Evolutionary conservation across 2,329 filamentous ascomycete genomes (phyloP), one percentile per base, ranked within the genome.

Genomic region (Dothidotthia symphoricarpi): DNA sequence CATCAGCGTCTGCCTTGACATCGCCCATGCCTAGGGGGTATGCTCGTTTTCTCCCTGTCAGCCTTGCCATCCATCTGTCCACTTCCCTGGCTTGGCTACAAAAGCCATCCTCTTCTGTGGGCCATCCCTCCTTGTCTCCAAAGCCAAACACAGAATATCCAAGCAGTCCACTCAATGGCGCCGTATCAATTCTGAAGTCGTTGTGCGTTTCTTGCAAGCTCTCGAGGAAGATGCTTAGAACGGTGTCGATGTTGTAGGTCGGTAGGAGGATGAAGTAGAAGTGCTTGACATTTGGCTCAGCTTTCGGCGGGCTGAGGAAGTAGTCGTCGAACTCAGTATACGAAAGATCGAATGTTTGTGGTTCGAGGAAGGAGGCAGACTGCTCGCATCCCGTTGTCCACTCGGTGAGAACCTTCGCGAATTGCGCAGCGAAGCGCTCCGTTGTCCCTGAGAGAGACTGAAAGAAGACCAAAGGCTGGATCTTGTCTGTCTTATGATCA

Each of bases 11-110:
- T n/a, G 70, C 75, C 67, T 89, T 94, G 40, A 86, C 79, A 66
- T 97, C 89, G 2, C 86, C 88, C 75, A 91, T 83, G 4, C 93
- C 93, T 6, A 97, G 73, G 0, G 91, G 91, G 56, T 85, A 97
- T 1, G 88, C 90, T 60, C 90, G 77, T 69, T 91, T 95, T 45
- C 85, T 80, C 2, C 80, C 84, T 0, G 90, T 95, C 57, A 98
- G 70, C 62, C 89, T 94, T n/a, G 91, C 89, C 86, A 98, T 87
- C 91, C 93, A 97, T 63, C 82, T 89, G 63, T 98, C 91, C 3
- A 94, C 75, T 52, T 95, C 84, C 58, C 84, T 86, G 1, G 91
- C 91, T 63, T 97, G 91, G 46, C 88, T 89, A 63, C 91, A 96
- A 69, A 90, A 98, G 0, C 91, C 91, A 53, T 93, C 86, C 42